Percentiles rank a stretch among this genome's conserved stretches.
Conservation (phyloP, 495 filamentous ascomycete genomes). For the Trichocladium antarcticum region DNA sequence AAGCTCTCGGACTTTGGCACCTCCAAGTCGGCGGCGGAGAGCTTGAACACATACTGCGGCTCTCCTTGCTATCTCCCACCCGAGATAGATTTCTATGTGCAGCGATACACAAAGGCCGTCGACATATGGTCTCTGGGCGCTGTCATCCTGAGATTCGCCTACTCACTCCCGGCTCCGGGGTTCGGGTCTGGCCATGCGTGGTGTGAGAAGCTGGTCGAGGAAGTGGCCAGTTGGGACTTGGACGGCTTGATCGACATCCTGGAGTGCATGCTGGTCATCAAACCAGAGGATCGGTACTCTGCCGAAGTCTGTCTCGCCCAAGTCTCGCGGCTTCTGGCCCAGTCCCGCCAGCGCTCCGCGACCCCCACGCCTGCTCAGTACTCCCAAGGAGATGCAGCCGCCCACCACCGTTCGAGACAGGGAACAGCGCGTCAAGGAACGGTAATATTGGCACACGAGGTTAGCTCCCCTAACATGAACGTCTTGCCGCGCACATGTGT, state of each 20-base stretch:
- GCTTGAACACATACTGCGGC: background rate
- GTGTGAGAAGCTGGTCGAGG: background rate
- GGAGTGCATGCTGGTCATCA: background rate
- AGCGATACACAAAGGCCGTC: constrained; percentile 1
- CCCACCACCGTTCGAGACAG: too few species aligned
- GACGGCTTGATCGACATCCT: constrained; percentile 1
- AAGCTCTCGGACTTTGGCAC: background rate
- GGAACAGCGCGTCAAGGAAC: too few species aligned
- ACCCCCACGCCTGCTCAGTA: too few species aligned
- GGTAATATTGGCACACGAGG: too few species aligned
- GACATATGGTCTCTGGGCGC: constrained; percentile 11
- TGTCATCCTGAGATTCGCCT: constrained; percentile 2
- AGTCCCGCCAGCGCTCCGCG: too few species aligned
- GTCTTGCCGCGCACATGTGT: too few species aligned
- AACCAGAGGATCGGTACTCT: background rate
- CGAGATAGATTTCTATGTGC: background rate
- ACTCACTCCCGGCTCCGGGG: constrained; percentile 1
- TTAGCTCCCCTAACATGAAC: too few species aligned
- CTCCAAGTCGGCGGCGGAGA: background rate
- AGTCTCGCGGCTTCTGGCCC: too few species aligned
- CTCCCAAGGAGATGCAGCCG: too few species aligned
- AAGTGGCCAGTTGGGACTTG: background rate
- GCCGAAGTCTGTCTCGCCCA: too few species aligned
- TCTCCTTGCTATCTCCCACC: background rate
- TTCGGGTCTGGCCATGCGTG: background rate